These are phyloP conservation scores for Aspergillus fumigatiaffinis DNA, from an alignment of 2,329 filamentous ascomycete genomes.

Conservation along the genomic window DNA sequence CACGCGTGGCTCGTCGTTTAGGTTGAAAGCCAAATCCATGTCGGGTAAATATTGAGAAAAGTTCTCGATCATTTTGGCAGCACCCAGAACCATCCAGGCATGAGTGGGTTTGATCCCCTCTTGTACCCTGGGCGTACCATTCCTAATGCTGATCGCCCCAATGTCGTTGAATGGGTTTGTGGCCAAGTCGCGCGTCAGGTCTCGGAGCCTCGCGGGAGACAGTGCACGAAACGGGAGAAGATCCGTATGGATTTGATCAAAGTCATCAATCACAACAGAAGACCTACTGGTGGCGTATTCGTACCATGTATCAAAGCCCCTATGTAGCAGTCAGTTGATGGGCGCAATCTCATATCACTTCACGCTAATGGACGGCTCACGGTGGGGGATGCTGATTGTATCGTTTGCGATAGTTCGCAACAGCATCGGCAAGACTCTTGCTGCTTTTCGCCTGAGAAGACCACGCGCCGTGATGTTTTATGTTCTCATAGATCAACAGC, in stretches of 20 bases:
- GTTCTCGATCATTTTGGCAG: conserved; percentile 50
- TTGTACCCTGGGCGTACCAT: conserved; percentile 49
- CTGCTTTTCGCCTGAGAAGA: conserved; percentile 46
- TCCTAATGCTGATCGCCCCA: conserved; percentile 53
- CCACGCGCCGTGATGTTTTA: conserved; percentile 48
- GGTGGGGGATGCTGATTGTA: conserved; percentile 56
- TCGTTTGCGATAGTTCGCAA: conserved; percentile 48
- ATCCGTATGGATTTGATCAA: conserved; percentile 56
- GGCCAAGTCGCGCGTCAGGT: conserved; percentile 50
- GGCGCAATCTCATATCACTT: neutral
- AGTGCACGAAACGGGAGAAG: conserved; percentile 54
- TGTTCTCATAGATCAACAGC: conserved; percentile 49
- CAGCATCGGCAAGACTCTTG: conserved; percentile 47
- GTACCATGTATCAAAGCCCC: conserved; percentile 58
- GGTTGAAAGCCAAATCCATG: conserved; percentile 61
- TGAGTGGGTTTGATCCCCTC: conserved; percentile 53
- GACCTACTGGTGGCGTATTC: conserved; percentile 50
- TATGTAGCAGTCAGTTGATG: conserved; percentile 14
- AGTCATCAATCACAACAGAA: conserved; percentile 56
- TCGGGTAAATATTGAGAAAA: conserved; percentile 56
- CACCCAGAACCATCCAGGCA: conserved; percentile 56
- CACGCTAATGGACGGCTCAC: conserved; percentile 20
- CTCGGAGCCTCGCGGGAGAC: conserved; percentile 48
- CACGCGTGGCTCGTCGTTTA: conserved; percentile 59
- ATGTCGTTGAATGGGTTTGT: conserved; percentile 54